Conservation (phyloP, 1,284 basidiomycete species). For the Wallemia hederae region DNA sequence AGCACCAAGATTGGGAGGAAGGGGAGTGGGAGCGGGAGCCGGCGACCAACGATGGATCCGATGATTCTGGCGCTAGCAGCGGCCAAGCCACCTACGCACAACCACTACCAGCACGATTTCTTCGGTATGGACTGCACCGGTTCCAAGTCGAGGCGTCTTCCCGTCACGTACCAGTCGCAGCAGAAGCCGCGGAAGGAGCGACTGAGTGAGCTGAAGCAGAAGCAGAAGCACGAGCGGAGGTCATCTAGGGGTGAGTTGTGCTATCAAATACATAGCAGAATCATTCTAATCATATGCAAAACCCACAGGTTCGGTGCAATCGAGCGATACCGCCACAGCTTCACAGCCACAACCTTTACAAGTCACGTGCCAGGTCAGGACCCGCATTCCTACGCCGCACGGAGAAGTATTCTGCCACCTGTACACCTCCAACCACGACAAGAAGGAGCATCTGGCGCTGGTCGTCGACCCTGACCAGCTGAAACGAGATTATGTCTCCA, state of each 20-base stretch:
- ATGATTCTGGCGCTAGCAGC: neutral
- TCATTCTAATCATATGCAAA: neutral
- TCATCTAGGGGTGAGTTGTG: neutral
- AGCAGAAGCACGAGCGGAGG: conserved; percentile 2
- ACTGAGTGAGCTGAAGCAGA: conserved; percentile 13
- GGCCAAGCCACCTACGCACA: conserved; percentile 22
- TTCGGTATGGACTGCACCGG: conserved; percentile 29
- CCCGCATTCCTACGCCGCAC: conserved; percentile 84
- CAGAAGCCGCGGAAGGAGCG: conserved; percentile 37
- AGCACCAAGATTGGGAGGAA: neutral
- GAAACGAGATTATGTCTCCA: conserved; percentile 19
- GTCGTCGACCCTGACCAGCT: conserved; percentile 71
- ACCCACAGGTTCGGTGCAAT: conserved; percentile 4
- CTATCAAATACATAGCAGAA: neutral
- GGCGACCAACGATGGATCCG: neutral
- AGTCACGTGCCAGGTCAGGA: conserved; percentile 81
- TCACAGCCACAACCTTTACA: conserved; percentile 11
- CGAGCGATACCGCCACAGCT: too few relatives aligned
- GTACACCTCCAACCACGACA: conserved; percentile 58
- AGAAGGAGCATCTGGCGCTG: conserved; percentile 89
- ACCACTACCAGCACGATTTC: conserved; percentile 43
- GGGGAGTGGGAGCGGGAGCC: neutral
- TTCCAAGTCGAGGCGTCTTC: neutral
- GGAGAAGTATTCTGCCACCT: conserved; percentile 79
- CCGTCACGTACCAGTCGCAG: conserved; percentile 27